phyloP scores from a whole-genome alignment of 176 grass and related monocot species.

The Microstegium vimineum region DNA sequence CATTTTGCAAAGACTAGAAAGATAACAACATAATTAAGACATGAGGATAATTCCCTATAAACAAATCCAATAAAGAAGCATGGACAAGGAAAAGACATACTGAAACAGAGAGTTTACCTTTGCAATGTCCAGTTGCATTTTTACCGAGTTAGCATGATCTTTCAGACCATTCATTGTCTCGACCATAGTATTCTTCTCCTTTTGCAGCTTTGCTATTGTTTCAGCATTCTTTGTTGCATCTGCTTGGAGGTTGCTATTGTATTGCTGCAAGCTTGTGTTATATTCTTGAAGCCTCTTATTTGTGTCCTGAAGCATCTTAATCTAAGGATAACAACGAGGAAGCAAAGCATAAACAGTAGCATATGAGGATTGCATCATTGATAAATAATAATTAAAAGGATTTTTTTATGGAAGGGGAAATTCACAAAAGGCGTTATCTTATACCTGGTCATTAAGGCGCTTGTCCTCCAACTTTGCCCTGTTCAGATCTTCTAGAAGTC shows the following conservation, averaged over 20 bases:
- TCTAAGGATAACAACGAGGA: conserved; percentile 24
- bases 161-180: conserved; percentile 62
- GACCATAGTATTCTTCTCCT: conserved; percentile 83
- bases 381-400: too few species aligned
- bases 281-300: conserved; percentile 77
- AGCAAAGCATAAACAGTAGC: background rate
- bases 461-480: too few species aligned
- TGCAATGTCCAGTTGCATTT: conserved; percentile 63
- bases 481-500: too few species aligned
- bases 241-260: conserved; percentile 80
- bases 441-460: too few species aligned
- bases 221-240: conserved; percentile 58
- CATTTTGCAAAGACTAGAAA: too few species aligned
- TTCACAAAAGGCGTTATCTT: too few species aligned
- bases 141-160: conserved; percentile 61
- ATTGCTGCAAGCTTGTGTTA: conserved; percentile 84
- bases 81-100: too few species aligned
- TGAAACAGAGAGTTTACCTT: conserved; percentile 21
- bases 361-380: background rate
- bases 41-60: too few species aligned
- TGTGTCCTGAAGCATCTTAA: conserved; percentile 79
- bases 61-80: too few species aligned
- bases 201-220: conserved; percentile 56
- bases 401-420: too few species aligned
- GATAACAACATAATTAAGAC: too few species aligned